Percentiles rank a stretch among this genome's conserved stretches.
Conservation (phyloP, 805 yeast species). For the Pichia insulana region DNA sequence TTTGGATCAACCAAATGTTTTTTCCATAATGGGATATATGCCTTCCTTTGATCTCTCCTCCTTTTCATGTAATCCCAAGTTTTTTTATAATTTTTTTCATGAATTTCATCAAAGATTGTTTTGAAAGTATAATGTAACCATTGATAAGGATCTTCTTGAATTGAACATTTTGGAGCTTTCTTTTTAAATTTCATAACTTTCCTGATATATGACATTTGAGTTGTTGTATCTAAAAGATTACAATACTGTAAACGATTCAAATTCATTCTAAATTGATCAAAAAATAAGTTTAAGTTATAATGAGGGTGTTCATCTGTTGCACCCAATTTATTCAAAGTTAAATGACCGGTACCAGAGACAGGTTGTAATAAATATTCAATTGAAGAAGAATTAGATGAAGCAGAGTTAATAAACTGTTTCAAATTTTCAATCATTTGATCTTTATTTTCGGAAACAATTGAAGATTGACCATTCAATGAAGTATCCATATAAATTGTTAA, state of each 20-base stretch:
- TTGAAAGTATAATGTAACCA: slow-evolving; percentile 81
- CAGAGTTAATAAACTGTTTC: slow-evolving; percentile 32
- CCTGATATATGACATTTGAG: slow-evolving; percentile 69
- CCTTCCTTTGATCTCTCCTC: slow-evolving; percentile 63
- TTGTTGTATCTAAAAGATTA: slow-evolving; percentile 71
- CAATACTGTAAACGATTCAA: slow-evolving; percentile 80
- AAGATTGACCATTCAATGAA: slow-evolving; percentile 30
- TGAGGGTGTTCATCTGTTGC: slow-evolving; percentile 63
- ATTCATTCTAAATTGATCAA: slow-evolving; percentile 83
- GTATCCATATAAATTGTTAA: slow-evolving; percentile 83
- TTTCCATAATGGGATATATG: slow-evolving; percentile 64
- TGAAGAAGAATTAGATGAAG: slow-evolving; percentile 19
- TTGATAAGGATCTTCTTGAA: slow-evolving; percentile 54
- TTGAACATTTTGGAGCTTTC: slow-evolving; percentile 51
- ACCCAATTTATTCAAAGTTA: slow-evolving; percentile 72
- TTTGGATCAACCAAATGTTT: slow-evolving; percentile 34
- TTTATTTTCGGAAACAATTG: slow-evolving; percentile 40
- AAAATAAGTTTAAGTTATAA: slow-evolving; percentile 62
- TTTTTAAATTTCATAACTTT: slow-evolving; percentile 69
- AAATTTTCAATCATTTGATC: slow-evolving; percentile 43
- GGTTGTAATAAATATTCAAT: slow-evolving; percentile 69
- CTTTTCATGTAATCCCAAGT: slow-evolving; percentile 75
- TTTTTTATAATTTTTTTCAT: slow-evolving; percentile 73
- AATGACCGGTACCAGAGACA: slow-evolving; percentile 78
- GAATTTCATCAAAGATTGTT: slow-evolving; percentile 73